Conservation (phyloP, 768 basidiomycete species). For the Tulasnella calospora region DNA sequence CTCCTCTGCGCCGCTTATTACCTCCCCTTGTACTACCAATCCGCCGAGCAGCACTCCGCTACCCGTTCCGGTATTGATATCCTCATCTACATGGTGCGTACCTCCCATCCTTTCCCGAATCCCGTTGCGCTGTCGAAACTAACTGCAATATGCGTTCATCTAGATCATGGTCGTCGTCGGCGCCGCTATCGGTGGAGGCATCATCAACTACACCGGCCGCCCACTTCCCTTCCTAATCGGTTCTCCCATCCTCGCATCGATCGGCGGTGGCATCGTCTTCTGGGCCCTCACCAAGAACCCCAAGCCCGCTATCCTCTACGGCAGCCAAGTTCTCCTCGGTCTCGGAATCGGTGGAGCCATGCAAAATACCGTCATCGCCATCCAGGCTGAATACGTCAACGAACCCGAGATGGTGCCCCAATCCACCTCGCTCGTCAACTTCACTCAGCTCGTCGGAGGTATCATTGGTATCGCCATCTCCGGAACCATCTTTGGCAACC, state of each 20-base stretch:
- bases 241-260: slow-evolving; percentile 34
- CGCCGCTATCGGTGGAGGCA: slow-evolving; percentile 35
- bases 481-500: slow-evolving; percentile 30
- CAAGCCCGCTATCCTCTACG: slow-evolving; percentile 32
- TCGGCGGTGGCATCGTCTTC: slow-evolving; percentile 38
- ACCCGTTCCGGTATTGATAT: slow-evolving; percentile 39
- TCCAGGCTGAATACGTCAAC: slow-evolving; percentile 39
- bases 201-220: slow-evolving; percentile 33
- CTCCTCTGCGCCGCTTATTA: slow-evolving; percentile 35
- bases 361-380: slow-evolving; percentile 40
- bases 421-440: slow-evolving; percentile 27
- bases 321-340: slow-evolving; percentile 41
- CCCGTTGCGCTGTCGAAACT: neutral
- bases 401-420: slow-evolving; percentile 26
- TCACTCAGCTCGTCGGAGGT: slow-evolving; percentile 21
- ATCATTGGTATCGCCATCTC: slow-evolving; percentile 24
- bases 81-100: slow-evolving; percentile 35
- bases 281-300: slow-evolving; percentile 17
- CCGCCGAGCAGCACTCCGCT: slow-evolving; percentile 34
- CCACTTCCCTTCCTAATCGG: slow-evolving; percentile 35
- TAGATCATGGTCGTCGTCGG: slow-evolving; percentile 34
- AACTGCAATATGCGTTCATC: neutral
- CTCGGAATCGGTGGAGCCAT: slow-evolving; percentile 38
- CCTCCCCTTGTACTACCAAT: slow-evolving; percentile 37
- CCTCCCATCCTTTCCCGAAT: too few relatives aligned